Conservation (phyloP, 441 rosid genomes). For the Omphalea diandra region DNA sequence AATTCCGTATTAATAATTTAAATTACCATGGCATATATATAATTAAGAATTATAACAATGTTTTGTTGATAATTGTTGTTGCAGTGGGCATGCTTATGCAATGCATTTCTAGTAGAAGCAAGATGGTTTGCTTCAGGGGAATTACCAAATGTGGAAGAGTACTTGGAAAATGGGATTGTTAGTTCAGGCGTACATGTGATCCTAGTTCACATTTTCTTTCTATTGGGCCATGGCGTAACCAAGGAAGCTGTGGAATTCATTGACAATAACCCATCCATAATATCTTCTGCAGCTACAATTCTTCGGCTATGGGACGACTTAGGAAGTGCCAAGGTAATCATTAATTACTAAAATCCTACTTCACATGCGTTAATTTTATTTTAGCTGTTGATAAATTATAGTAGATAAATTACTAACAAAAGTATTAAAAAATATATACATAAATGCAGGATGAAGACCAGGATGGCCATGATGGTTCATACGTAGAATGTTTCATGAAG, state of each 20-base stretch:
- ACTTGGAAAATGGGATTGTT: conserved; percentile 48
- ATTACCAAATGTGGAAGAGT: conserved; percentile 40
- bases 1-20: too few relatives aligned
- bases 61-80: too few relatives aligned
- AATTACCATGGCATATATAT: too few relatives aligned
- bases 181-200: conserved; percentile 51
- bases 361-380: too few relatives aligned
- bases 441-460: conserved; percentile 42
- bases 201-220: conserved; percentile 46
- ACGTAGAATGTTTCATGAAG: conserved; percentile 41
- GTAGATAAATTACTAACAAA: too few relatives aligned
- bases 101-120: conserved; percentile 54
- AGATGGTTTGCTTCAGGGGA: conserved; percentile 43
- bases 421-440: background rate
- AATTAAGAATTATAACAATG: too few relatives aligned
- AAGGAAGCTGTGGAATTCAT: conserved; percentile 29
- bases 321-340: conserved; percentile 58
- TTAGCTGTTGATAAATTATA: too few relatives aligned
- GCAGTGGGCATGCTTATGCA: conserved; percentile 57
- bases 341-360: too few relatives aligned
- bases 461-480: conserved; percentile 52
- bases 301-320: conserved; percentile 75
- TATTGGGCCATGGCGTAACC: conserved; percentile 35
- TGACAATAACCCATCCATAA: conserved; percentile 28
- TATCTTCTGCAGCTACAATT: conserved; percentile 42